These are phyloP conservation scores for Prototheca cutis DNA, from an alignment of 163 green algal species.

Conservation along the genomic window DNA sequence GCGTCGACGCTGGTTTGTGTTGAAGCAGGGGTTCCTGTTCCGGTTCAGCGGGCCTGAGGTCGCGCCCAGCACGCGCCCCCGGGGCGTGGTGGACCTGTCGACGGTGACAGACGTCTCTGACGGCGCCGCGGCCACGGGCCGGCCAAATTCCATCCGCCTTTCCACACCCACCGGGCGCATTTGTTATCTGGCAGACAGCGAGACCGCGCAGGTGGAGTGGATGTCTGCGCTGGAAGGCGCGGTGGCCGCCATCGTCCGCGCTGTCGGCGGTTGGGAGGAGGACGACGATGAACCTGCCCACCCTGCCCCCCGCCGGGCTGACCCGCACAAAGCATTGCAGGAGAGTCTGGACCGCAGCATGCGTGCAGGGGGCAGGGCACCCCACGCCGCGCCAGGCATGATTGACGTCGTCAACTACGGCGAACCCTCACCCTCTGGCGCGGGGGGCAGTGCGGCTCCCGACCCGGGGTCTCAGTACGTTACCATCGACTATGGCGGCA, in stretches of 20 bases:
- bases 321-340: neutral
- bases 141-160: slow-evolving; percentile 69
- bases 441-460: neutral
- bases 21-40: slow-evolving; percentile 89
- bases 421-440: neutral
- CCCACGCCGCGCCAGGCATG: neutral
- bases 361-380: neutral
- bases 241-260: slow-evolving; percentile 54
- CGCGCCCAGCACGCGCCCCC: slow-evolving; percentile 44
- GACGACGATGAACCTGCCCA: slow-evolving; percentile 11
- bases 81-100: slow-evolving; percentile 78
- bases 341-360: neutral
- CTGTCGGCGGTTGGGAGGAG: slow-evolving; percentile 60
- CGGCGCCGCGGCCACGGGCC: slow-evolving; percentile 44
- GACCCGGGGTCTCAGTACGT: neutral
- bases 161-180: slow-evolving; percentile 56
- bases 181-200: slow-evolving; percentile 51
- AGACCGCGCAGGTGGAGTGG: slow-evolving; percentile 87
- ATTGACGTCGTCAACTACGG: neutral
- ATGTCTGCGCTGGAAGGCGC: slow-evolving; percentile 67
- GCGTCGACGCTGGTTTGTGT: slow-evolving; percentile 84
- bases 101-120: slow-evolving; percentile 57
- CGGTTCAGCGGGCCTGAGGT: slow-evolving; percentile 64
- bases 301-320: neutral
- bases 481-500: neutral